phyloP scores from a whole-genome alignment of 176 grass and related monocot species.

The Aegilops umbellulata region DNA sequence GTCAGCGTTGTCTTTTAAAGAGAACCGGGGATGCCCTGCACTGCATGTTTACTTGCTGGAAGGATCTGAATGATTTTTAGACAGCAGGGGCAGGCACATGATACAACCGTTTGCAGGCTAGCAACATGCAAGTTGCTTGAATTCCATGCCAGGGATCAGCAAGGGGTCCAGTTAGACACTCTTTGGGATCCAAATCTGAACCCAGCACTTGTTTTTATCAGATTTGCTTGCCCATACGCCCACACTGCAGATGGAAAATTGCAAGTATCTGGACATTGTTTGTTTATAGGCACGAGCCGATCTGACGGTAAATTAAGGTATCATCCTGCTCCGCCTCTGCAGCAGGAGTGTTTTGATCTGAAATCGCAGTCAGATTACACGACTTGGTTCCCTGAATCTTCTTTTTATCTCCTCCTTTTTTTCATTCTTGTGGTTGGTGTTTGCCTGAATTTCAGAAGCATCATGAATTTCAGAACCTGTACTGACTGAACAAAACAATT shows the following conservation, averaged over 20 bases:
- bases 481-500: background rate
- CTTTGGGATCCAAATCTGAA: slow-evolving; percentile 47
- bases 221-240: slow-evolving; percentile 4
- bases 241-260: background rate
- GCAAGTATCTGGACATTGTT: slow-evolving; percentile 7
- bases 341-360: background rate
- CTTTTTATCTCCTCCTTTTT: too few relatives aligned
- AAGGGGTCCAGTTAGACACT: slow-evolving; percentile 40
- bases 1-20: too few relatives aligned
- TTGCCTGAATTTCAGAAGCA: background rate
- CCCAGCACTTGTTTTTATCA: background rate
- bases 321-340: slow-evolving; percentile 16
- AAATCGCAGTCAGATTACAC: slow-evolving; percentile 10
- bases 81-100: background rate
- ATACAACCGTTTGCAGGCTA: slow-evolving; percentile 40
- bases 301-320: slow-evolving; percentile 10
- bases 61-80: slow-evolving; percentile 32
- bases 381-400: background rate
- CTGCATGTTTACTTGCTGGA: background rate
- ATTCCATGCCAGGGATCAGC: background rate
- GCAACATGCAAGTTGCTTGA: slow-evolving; percentile 38
- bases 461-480: background rate
- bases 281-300: slow-evolving; percentile 16
- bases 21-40: too few relatives aligned
- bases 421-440: too few relatives aligned